Base-by-base conservation (phyloP, 495 filamentous ascomycete species). In the Talaromyces borbonicus region DNA sequence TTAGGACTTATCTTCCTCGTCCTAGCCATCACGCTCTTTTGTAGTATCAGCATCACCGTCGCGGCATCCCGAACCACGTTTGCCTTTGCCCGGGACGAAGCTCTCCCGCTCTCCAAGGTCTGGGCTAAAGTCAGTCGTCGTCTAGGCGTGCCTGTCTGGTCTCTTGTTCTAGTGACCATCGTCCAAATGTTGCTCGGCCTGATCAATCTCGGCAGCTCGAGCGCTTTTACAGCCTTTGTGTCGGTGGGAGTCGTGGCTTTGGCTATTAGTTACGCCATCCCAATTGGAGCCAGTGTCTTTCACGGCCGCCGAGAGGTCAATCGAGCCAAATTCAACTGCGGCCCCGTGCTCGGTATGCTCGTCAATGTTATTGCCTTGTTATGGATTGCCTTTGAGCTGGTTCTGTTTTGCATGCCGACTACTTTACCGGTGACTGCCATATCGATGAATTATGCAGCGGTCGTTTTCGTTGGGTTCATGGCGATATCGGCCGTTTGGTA, bases 171-270 rank as follows among this genome's bases (percentile, higher is more conserved):
- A 6, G 24, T 64, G 0, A 71, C 66, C 0, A 20, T 57, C 0
- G 55, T 69, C 33, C 71, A 77, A 12, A 65, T 72, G 45, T 49
- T 70, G 3, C 59, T 83, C 1, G 76, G 75, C 0, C 57, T 82
- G n/a, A 82, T 83, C 55, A 80, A 79, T 49, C 69, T 84, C n/a
- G 78, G 77, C 15, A 75, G 69, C 14, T 54, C 62, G 5, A 69
- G 68, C 7, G 79, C 78, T 5, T 79, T 83, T 60, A 80, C 75
- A 38, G 78, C 76, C 8, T 83, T 84, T 52, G 76, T 74, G 14
- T 78, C 77, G 7, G 75, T 81, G 2, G 79, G 76, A 9, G 76
- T 81, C 37, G 79, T 82, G 27, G 71, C 66, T 8, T 59, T 82
- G 39, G 77, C 77, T 0, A 59, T 72, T 22, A 70, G 73, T 16